A percentile compares a stretch with the other conserved stretches of the same genome.
Evolutionary conservation across 1,139 yeast genomes (phyloP).

Genomic region (Wickerhamomyces sp.): DNA sequence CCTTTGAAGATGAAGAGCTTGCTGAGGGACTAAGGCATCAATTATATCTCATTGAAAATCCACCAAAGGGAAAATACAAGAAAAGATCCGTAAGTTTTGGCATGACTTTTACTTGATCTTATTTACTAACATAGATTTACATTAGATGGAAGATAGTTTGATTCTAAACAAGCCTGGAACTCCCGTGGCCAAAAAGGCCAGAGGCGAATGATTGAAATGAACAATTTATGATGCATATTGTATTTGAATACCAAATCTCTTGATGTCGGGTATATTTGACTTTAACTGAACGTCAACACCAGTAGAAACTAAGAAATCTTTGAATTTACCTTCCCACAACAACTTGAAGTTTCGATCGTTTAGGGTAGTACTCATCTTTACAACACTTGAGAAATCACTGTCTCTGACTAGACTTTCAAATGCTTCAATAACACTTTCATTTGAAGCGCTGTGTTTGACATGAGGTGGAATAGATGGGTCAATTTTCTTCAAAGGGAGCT

Average conservation of each 20-base stretch:
- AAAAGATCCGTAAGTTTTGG: conserved; percentile 22
- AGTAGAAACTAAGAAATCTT: conserved; percentile 73
- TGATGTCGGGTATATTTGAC: conserved; percentile 14
- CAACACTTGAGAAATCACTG: conserved; percentile 61
- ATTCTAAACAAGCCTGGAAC: conserved; percentile 1
- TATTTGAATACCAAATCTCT: conserved; percentile 18
- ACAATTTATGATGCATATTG: conserved; percentile 18
- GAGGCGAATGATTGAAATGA: background rate
- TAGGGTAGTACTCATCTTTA: conserved; percentile 70
- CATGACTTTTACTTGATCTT: background rate
- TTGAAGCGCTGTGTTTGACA: conserved; percentile 25
- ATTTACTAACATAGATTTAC: background rate
- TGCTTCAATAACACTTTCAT: conserved; percentile 44
- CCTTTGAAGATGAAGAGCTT: conserved; percentile 56
- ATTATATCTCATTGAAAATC: conserved; percentile 32
- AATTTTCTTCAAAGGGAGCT: conserved; percentile 24
- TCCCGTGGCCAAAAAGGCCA: background rate
- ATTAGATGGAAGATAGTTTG: conserved; percentile 1
- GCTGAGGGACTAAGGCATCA: conserved; percentile 33
- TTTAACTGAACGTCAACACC: conserved; percentile 47
- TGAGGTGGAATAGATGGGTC: conserved; percentile 28
- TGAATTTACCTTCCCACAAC: conserved; percentile 85
- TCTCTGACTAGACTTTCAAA: conserved; percentile 49
- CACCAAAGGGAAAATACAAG: conserved; percentile 32
- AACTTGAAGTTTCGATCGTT: conserved; percentile 57